phyloP scores from a whole-genome alignment of 176 grass and related monocot genomes.

The barley (Hordeum vulgare) region DNA sequence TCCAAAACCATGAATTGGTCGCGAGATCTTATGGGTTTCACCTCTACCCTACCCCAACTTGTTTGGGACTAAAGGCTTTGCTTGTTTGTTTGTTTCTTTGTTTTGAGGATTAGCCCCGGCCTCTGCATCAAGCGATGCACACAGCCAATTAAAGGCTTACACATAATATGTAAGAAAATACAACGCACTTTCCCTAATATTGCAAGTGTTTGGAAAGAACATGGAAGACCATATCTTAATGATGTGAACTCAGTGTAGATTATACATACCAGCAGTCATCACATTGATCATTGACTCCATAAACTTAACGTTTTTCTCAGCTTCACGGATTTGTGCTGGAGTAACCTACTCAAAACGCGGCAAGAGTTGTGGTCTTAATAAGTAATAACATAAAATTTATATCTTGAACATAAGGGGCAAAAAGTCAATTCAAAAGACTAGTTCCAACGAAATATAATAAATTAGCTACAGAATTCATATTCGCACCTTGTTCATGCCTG shows the following conservation, averaged over 20 bases:
- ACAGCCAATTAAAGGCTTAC: not conserved
- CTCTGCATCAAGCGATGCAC: too few species aligned
- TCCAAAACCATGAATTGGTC: too few species aligned
- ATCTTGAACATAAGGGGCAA: not conserved
- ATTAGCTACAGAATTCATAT: conserved; percentile 13
- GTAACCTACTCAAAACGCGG: conserved; percentile 54
- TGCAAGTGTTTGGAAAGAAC: not conserved
- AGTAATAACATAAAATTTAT: not conserved
- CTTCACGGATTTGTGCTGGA: conserved; percentile 94
- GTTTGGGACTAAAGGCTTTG: too few species aligned
- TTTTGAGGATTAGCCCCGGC: too few species aligned
- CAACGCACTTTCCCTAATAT: not conserved
- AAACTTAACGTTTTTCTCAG: conserved; percentile 79
- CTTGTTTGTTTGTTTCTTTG: too few species aligned
- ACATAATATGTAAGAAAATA: not conserved
- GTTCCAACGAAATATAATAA: not conserved
- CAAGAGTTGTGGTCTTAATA: not conserved
- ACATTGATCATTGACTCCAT: conserved; percentile 96
- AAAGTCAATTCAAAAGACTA: not conserved
- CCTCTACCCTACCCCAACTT: too few species aligned
- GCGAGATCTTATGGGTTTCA: too few species aligned
- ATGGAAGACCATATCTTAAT: not conserved
- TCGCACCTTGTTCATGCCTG: conserved; percentile 54
- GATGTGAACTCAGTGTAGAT: not conserved
- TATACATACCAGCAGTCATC: conserved; percentile 73